These are phyloP conservation scores for Globisporangium cylindrosporum DNA, from an alignment of 352 stramenopile species.

Conservation along the genomic window DNA sequence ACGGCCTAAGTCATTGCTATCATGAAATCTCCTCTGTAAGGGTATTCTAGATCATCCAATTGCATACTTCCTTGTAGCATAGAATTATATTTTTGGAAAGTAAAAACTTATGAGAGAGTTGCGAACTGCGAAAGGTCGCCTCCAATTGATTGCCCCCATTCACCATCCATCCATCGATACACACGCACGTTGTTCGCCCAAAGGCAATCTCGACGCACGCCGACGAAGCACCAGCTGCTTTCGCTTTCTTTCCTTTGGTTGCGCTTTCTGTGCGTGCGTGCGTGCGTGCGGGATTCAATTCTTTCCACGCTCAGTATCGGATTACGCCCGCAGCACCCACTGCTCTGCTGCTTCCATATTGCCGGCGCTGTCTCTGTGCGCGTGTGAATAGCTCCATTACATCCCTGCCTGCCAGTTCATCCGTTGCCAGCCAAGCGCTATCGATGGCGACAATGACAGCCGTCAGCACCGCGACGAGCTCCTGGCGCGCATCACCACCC, in stretches of 20 bases:
- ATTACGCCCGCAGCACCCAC: not conserved
- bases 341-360: not conserved
- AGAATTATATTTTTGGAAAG: too few species aligned
- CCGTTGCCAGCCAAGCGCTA: too few species aligned
- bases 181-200: not conserved
- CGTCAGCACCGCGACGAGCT: not conserved
- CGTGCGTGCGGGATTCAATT: not conserved
- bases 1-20: too few species aligned
- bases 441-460: not conserved
- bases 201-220: slow-evolving; percentile 4
- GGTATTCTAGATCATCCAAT: too few species aligned
- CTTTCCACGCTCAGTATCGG: slow-evolving; percentile 1
- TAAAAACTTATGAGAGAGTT: too few species aligned
- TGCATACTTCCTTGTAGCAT: too few species aligned
- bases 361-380: too few species aligned
- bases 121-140: not conserved
- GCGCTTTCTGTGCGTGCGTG: not conserved
- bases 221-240: slow-evolving; percentile 11
- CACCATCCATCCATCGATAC: too few species aligned
- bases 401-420: not conserved
- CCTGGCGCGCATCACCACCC: not conserved
- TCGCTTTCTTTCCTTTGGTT: not conserved
- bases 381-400: not conserved
- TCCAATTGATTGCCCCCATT: not conserved
- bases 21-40: too few species aligned